A percentile compares a stretch with the other conserved stretches of the same genome.
Conservation (phyloP, 306 rosid species). For the Prunus kanzakura region DNA sequence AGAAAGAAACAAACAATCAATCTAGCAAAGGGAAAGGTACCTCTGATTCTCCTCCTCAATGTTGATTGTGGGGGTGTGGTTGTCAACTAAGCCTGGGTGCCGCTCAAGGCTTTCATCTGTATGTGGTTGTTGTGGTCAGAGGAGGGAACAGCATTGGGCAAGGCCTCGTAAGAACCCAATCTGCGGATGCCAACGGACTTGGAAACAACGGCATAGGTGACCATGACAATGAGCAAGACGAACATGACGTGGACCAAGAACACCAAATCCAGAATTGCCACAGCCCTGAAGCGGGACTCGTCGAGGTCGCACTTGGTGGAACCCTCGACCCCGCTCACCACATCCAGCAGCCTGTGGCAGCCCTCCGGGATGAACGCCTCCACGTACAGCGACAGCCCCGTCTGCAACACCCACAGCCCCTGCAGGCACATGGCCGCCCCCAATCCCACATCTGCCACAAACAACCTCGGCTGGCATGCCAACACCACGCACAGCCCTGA, state of each 20-base stretch:
- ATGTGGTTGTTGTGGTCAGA: conserved; percentile 48
- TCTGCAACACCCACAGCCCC: conserved; percentile 80
- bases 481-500: conserved; percentile 50
- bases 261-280: conserved; percentile 72
- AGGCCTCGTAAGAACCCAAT: conserved; percentile 70
- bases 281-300: conserved; percentile 71
- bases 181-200: conserved; percentile 44
- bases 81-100: conserved; percentile 72
- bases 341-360: conserved; percentile 79
- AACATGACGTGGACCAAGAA: conserved; percentile 61
- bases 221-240: conserved; percentile 48
- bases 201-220: conserved; percentile 47
- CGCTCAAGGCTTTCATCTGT: conserved; percentile 90
- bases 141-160: conserved; percentile 45
- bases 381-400: conserved; percentile 76
- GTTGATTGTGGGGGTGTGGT: background rate
- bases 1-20: background rate
- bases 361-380: conserved; percentile 93
- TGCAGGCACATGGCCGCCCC: conserved; percentile 59
- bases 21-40: background rate
- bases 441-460: conserved; percentile 62
- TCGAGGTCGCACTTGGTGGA: conserved; percentile 90
- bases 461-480: conserved; percentile 61
- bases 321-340: conserved; percentile 66
- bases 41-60: background rate